Conservation (phyloP, 169 alveolate species). For the Cryptosporidium bovis region DNA sequence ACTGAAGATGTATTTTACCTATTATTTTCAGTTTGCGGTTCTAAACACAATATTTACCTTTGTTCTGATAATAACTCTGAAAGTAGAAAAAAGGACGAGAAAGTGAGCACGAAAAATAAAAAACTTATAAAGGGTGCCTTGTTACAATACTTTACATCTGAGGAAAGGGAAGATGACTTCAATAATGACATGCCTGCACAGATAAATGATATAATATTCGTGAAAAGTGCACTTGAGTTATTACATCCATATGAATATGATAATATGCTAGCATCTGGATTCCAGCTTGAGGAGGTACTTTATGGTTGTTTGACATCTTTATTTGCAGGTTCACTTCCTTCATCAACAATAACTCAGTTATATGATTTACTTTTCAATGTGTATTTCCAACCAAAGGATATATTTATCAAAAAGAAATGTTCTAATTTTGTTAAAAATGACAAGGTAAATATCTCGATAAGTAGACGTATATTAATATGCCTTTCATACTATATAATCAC, state of each 20-base stretch:
- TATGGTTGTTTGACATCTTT: conserved; percentile 58
- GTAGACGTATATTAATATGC: conserved; percentile 65
- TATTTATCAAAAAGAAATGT: conserved; percentile 17
- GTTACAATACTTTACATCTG: conserved; percentile 53
- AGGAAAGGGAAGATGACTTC: conserved; percentile 55
- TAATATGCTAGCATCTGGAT: conserved; percentile 72
- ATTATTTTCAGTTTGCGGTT: conserved; percentile 63
- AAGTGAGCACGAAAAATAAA: neutral
- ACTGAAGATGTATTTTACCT: conserved; percentile 67
- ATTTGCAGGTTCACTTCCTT: conserved; percentile 70
- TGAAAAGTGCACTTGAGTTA: conserved; percentile 58
- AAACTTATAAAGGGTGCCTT: conserved; percentile 59
- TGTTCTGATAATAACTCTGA: neutral
- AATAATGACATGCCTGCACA: conserved; percentile 73
- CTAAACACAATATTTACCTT: conserved; percentile 38
- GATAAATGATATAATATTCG: conserved; percentile 42
- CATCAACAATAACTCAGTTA: conserved; percentile 65
- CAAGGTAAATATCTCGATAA: conserved; percentile 34
- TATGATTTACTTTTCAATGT: conserved; percentile 65
- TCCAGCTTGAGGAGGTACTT: conserved; percentile 60
- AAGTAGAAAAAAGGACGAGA: conserved; percentile 5
- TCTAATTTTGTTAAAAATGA: conserved; percentile 10
- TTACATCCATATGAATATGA: conserved; percentile 72
- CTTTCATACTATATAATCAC: conserved; percentile 54
- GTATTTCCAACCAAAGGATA: conserved; percentile 69